Base-by-base conservation (phyloP, 345 rosid genomes). In the Erysimum cheiranthoides region DNA sequence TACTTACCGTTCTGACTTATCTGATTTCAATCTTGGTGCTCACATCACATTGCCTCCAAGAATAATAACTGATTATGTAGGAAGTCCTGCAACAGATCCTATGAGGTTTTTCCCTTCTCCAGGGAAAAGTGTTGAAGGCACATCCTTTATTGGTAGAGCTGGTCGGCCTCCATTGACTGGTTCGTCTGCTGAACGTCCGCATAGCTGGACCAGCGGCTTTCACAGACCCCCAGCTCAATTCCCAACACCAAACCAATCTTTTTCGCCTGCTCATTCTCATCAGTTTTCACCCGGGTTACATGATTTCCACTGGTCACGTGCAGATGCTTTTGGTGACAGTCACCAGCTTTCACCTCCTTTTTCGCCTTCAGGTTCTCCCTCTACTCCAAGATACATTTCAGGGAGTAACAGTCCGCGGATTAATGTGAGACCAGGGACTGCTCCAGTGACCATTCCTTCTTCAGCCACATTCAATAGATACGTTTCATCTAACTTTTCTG, bases 151-250 rank as follows among this genome's bases (percentile, higher is more conserved):
- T 0, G 65, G 73, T 58, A 86, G 89, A 70, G 92, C 87, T 70
- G 68, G 77, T n/a, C 75, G 81, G 2, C 85, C 85, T 38, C 86
- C 88, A 50, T 56, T 79, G 73, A 65, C 83, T 36, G 47, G 80
- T 64, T 91, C 96, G 77, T 70, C 74, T 66, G 84, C 73, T 40
- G 87, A 87, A 53, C 89, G 91, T 35, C 98, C 96, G 0, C 93
- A 91, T 78, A 93, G 96, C 84, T 93, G 97, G 98, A 84, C 93
- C n/a, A 88, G 97, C 68, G 96, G 97, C 42, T 89, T 89, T 79
- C 92, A 91, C 71, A 43, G 81, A 45, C 81, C 81, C 31, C 78
- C 73, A 6, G 71, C 61, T 73, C 88, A 82, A 51, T 81, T 40
- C 7, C 17, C 61, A 60, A 45, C 80, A 39, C 79, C 74, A 13